A percentile compares a stretch with the other conserved stretches of the same genome.
Conservation (phyloP, 495 filamentous ascomycete genomes). For the Daldinia childiae region DNA sequence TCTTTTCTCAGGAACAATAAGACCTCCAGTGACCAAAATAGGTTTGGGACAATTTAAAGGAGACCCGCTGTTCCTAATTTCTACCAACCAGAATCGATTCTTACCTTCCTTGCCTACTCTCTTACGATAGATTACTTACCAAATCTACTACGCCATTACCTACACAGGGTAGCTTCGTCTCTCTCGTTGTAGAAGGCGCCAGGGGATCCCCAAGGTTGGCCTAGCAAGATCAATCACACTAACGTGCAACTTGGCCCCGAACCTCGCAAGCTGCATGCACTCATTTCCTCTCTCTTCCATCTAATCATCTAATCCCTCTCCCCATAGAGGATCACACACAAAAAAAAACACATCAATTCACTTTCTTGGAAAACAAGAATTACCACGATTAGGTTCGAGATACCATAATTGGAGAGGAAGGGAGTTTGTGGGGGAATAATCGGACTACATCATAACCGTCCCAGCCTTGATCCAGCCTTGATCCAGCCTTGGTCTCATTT, state of each 20-base stretch:
- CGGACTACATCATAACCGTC: constrained; percentile 28
- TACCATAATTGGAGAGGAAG: constrained; percentile 41
- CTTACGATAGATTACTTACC: constrained; percentile 23
- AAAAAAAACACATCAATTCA: constrained; percentile 16
- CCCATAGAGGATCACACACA: constrained; percentile 7
- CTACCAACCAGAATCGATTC: constrained; percentile 30
- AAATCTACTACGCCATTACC: constrained; percentile 4
- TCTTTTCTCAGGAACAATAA: constrained; percentile 34
- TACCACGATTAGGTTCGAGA: constrained; percentile 34
- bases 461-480: constrained; percentile 21
- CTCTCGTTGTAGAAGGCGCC: constrained; percentile 35
- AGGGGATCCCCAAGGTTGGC: constrained; percentile 39
- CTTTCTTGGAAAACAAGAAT: constrained; percentile 33
- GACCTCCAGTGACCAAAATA: constrained; percentile 34
- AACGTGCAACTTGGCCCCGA: constrained; percentile 30
- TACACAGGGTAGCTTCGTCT: constrained; percentile 28
- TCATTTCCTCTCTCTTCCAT: constrained; percentile 33
- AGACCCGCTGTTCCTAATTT: constrained; percentile 32
- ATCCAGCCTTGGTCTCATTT: constrained; percentile 10
- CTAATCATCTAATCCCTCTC: constrained; percentile 33
- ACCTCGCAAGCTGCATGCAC: constrained; percentile 10
- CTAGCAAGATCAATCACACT: constrained; percentile 39
- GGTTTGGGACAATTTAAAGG: constrained; percentile 41
- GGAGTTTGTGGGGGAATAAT: constrained; percentile 34
- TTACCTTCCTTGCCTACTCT: constrained; percentile 19